Conservation (phyloP, 345 rosid species). For the Zanthoxylum bungeanum region DNA sequence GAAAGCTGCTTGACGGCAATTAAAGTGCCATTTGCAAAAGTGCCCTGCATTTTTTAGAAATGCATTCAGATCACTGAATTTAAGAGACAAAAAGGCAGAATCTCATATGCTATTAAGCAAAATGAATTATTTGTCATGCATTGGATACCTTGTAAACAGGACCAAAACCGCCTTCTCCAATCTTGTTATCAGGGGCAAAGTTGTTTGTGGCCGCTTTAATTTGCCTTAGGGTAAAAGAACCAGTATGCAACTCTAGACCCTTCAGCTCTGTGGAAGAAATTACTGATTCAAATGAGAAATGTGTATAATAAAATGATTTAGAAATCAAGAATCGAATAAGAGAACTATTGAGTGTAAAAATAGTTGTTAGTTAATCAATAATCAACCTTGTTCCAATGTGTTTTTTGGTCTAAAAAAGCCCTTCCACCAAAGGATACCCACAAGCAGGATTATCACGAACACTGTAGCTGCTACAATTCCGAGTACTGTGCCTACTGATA, state of each 20-base stretch:
- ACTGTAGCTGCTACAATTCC: constrained; percentile 32
- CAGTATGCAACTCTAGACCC: constrained; percentile 26
- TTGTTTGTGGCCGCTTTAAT: constrained; percentile 30
- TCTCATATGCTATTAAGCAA: not conserved
- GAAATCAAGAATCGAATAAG: not conserved
- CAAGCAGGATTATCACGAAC: constrained; percentile 25
- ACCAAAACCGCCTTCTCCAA: constrained; percentile 43
- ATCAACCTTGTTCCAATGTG: constrained; percentile 33
- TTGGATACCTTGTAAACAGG: constrained; percentile 28
- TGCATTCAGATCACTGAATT: not conserved
- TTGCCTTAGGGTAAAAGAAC: constrained; percentile 23
- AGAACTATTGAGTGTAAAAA: not conserved
- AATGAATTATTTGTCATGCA: not conserved
- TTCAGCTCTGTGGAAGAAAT: constrained; percentile 14
- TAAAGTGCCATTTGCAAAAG: constrained; percentile 42
- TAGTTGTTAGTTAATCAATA: not conserved
- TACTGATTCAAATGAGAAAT: not conserved
- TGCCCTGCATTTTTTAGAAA: constrained; percentile 37
- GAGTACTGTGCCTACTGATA: not conserved
- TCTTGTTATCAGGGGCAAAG: constrained; percentile 25
- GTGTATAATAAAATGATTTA: not conserved
- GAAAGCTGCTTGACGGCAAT: constrained; percentile 71
- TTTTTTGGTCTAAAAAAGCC: constrained; percentile 32
- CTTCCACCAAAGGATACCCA: constrained; percentile 51
- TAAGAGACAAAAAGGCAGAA: no score